Evolutionary conservation across 108 stramenopile genomes (phyloP).

Genomic region (Cyclotella baltica): DNA sequence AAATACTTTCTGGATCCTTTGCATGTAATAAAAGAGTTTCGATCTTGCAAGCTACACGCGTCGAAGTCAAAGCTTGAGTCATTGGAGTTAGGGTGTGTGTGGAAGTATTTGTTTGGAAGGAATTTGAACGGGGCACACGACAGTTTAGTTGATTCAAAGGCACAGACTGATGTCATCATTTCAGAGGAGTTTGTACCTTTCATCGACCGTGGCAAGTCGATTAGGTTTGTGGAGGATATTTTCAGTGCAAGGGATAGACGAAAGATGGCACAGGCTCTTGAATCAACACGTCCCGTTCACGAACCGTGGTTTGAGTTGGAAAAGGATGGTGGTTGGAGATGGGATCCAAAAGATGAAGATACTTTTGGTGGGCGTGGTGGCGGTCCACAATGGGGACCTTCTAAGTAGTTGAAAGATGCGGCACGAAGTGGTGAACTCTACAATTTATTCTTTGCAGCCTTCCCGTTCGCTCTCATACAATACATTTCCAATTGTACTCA

Average conservation of each 20-base stretch:
- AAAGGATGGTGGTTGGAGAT: neutral
- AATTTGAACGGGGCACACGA: conserved; percentile 27
- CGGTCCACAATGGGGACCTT: too few relatives aligned
- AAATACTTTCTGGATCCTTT: conserved; percentile 22
- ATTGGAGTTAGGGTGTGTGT: conserved; percentile 9
- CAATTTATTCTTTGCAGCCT: too few relatives aligned
- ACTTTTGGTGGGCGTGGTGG: too few relatives aligned
- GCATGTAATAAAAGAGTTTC: neutral
- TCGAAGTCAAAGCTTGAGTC: neutral
- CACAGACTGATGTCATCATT: conserved; percentile 12
- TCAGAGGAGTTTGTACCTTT: neutral
- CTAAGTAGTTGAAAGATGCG: too few relatives aligned
- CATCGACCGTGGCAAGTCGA: conserved; percentile 6
- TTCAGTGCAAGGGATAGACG: neutral
- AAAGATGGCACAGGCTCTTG: neutral
- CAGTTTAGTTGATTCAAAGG: conserved; percentile 3
- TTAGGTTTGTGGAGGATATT: conserved; percentile 1
- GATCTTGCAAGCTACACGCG: neutral
- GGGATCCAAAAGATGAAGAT: neutral
- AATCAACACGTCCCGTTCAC: conserved; percentile 10
- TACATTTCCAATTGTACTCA: too few relatives aligned
- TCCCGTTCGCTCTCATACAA: too few relatives aligned
- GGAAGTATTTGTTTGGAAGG: conserved; percentile 2
- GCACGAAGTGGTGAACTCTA: too few relatives aligned
- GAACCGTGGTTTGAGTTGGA: conserved; percentile 1